Evolutionary conservation across 2,329 filamentous ascomycete species (phyloP).

Genomic region (Sporothrix curviconia): DNA sequence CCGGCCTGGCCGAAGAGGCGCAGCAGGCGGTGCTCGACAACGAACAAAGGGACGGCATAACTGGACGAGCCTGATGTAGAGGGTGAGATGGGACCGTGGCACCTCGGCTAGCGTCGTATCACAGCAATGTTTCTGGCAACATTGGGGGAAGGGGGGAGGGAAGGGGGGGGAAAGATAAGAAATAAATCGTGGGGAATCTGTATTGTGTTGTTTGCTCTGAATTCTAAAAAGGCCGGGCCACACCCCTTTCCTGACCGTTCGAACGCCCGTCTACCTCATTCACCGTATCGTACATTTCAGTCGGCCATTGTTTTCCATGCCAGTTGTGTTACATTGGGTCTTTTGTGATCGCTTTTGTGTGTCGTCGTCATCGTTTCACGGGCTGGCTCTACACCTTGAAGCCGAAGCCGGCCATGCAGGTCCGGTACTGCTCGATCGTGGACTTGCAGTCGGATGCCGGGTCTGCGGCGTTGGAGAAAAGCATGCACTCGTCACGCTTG

Average conservation of each 20-base stretch:
- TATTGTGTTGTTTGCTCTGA: not conserved
- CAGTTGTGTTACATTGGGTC: not conserved
- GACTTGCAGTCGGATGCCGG: conserved; percentile 77
- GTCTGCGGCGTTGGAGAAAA: conserved; percentile 81
- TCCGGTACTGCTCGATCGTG: conserved; percentile 77
- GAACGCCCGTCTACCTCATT: not conserved
- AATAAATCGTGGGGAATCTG: conserved; percentile 4
- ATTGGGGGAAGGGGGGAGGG: not conserved
- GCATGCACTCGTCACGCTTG: conserved; percentile 94
- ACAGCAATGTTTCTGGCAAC: too few species aligned
- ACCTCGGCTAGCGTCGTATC: too few species aligned
- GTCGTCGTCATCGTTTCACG: not conserved
- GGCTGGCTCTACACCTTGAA: conserved; percentile 57
- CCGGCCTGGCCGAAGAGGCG: conserved; percentile 19
- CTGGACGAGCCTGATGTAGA: too few species aligned
- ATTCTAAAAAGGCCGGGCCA: not conserved
- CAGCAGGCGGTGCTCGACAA: conserved; percentile 3
- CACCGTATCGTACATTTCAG: conserved; percentile 11
- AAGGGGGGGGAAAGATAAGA: not conserved
- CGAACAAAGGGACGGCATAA: not conserved
- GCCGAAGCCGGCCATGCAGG: conserved; percentile 88
- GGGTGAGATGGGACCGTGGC: too few species aligned
- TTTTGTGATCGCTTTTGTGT: not conserved
- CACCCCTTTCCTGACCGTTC: not conserved
- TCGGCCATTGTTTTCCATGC: not conserved